phyloP scores from a whole-genome alignment of 345 rosid genomes.

The Pseudoturritis turrita region DNA sequence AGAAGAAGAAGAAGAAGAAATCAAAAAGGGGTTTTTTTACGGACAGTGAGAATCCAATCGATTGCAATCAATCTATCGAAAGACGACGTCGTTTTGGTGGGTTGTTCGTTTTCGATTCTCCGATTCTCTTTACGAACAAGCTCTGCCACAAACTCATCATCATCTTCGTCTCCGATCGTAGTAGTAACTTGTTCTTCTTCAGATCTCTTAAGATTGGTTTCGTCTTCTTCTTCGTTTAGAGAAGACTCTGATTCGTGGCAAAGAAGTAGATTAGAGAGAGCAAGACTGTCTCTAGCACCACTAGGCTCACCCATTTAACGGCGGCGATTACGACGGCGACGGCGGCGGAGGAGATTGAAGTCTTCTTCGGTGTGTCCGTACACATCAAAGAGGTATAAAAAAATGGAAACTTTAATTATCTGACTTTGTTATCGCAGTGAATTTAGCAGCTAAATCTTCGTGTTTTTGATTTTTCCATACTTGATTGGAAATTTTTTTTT shows the following conservation, averaged over 20 bases:
- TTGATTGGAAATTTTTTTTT: conserved; percentile 13
- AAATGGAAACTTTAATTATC: conserved; percentile 10
- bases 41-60: conserved; percentile 75
- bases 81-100: conserved; percentile 19
- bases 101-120: conserved; percentile 19
- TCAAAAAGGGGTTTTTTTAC: neutral
- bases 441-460: conserved; percentile 29
- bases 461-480: conserved; percentile 7
- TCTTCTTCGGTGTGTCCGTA: conserved; percentile 9
- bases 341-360: neutral
- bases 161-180: conserved; percentile 37
- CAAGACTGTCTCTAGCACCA: conserved; percentile 14
- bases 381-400: conserved; percentile 13
- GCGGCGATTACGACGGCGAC: neutral
- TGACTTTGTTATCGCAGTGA: conserved; percentile 19
- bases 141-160: conserved; percentile 34
- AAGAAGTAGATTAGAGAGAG: conserved; percentile 48
- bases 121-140: conserved; percentile 37
- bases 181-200: neutral
- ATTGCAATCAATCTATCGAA: conserved; percentile 58
- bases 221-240: conserved; percentile 24
- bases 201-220: conserved; percentile 13
- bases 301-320: conserved; percentile 37
- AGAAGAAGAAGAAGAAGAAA: neutral
- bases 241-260: conserved; percentile 51